Conservation (phyloP, 2,329 filamentous ascomycete genomes). For the Calonectria pseudoturangicola region DNA sequence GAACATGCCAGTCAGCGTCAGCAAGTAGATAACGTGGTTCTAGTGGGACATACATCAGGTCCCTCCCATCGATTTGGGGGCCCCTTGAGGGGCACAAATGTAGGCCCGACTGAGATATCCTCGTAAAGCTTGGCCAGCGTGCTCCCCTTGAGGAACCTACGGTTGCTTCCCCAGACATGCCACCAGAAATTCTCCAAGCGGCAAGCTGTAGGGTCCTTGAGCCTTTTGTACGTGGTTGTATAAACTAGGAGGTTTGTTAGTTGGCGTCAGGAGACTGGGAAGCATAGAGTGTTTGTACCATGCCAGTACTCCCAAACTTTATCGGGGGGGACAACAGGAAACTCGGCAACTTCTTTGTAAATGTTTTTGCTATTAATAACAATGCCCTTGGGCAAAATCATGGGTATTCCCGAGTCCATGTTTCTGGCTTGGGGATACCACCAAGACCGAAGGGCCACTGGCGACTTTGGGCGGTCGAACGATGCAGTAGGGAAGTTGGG, state of each 20-base stretch:
- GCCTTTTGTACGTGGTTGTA: constrained; percentile 74
- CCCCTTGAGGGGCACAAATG: constrained; percentile 73
- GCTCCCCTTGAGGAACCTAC: constrained; percentile 70
- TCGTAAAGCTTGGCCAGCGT: constrained; percentile 74
- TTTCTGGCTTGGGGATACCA: constrained; percentile 31
- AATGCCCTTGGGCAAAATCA: constrained; percentile 75
- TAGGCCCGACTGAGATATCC: constrained; percentile 75
- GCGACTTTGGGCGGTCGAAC: constrained; percentile 25
- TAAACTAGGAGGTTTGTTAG: constrained; percentile 67
- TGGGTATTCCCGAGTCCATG: constrained; percentile 62
- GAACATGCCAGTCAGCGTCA: constrained; percentile 42
- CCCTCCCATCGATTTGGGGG: constrained; percentile 73
- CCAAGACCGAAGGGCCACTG: constrained; percentile 33
- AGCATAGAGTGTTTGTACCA: constrained; percentile 63
- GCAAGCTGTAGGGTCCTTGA: constrained; percentile 77
- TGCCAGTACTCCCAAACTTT: constrained; percentile 75
- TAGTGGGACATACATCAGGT: constrained; percentile 63
- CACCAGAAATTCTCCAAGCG: constrained; percentile 80
- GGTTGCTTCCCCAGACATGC: constrained; percentile 78
- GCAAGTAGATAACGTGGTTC: constrained; percentile 13
- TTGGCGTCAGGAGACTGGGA: constrained; percentile 34
- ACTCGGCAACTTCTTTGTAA: constrained; percentile 73
- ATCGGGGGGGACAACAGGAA: constrained; percentile 69
- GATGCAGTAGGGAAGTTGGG: constrained; percentile 16
- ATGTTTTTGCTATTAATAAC: constrained; percentile 72